phyloP scores from a whole-genome alignment of 2,329 filamentous ascomycete genomes.

The Raffaelea ambrosiae region DNA sequence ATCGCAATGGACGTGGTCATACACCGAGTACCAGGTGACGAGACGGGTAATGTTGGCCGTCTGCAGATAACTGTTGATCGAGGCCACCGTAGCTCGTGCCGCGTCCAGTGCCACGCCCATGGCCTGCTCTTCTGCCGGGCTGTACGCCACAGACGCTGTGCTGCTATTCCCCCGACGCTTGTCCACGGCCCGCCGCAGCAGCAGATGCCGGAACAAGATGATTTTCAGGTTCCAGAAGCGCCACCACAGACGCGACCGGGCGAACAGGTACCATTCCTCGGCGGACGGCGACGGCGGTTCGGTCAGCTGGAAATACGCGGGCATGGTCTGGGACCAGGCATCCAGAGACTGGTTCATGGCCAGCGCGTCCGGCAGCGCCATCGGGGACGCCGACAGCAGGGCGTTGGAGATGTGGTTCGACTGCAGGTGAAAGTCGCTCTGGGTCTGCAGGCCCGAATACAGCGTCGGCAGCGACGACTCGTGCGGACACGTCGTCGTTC shows the following conservation, averaged over 20 bases:
- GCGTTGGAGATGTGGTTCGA: conserved; percentile 6
- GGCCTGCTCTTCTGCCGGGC: neutral
- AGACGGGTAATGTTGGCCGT: neutral
- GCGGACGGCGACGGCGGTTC: neutral
- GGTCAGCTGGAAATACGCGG: neutral
- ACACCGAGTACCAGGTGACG: conserved; percentile 3
- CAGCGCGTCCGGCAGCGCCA: neutral
- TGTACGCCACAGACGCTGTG: neutral
- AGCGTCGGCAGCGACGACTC: neutral
- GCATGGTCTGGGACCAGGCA: neutral
- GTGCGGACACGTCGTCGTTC: neutral
- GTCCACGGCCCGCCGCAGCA: conserved; percentile 2
- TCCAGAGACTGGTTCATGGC: conserved; percentile 4
- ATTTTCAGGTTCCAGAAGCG: conserved; percentile 9
- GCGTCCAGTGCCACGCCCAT: conserved; percentile 2
- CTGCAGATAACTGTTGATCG: neutral
- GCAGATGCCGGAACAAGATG: conserved; percentile 5
- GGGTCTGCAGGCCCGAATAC: conserved; percentile 1
- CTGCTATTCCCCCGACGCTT: neutral
- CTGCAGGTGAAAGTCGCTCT: conserved; percentile 3
- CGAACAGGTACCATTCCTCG: conserved; percentile 4
- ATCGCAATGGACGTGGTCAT: no score
- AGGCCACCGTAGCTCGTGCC: neutral
- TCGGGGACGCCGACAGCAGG: neutral
- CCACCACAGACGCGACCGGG: conserved; percentile 1